Base-by-base conservation (phyloP, 1,139 yeast genomes). In the Debaryomyces psychrophilus region DNA sequence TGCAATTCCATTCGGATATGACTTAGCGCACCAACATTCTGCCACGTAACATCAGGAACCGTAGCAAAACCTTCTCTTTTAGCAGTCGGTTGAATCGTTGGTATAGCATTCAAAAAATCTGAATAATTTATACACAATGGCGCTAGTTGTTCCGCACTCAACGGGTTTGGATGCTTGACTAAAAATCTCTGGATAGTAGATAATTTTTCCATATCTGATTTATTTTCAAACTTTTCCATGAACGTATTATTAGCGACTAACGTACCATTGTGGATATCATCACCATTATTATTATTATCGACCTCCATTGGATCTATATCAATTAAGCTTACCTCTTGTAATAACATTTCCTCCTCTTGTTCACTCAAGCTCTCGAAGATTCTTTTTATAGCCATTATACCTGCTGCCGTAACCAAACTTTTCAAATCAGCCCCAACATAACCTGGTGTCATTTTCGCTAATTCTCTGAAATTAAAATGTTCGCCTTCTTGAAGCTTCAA, bases 1-100 rank as follows among this genome's bases (percentile, higher is more conserved):
- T 93, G 97, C 27, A 93, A 72, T 64, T 95, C 99, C 65, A 89
- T 85, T 55, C 99, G 77, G 29, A 90, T 85, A 12, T 80, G 77
- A 14, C 80, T 69, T 51, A 93, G 74, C 0, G 99, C 99, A 49
- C 99, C 99, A 31, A 93, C 96, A 61, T 86, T 89, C 6, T 84
- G 80, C 99, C 99, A 93, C 7, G 96, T 83, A 2, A 93, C 97
- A 64, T 93, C 98, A 0, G 99, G 99, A 8, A 95, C 96, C 0
- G 99, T 95, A 1, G 99, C 97, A 68, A 93, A 95, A 1, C 99
- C 99, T 73, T 93, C 99, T 64, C 99, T 84, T 62, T 92, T 93
- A 2, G 97, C 96, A 0, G 97, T 90, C 11, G 99, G 99, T 68
- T 95, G 99, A 31, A 93, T 87, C 0, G 93, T 83, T 1, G 99